Conservation (phyloP, 2,329 filamentous ascomycete genomes). For the Neofusicoccum parvum region DNA sequence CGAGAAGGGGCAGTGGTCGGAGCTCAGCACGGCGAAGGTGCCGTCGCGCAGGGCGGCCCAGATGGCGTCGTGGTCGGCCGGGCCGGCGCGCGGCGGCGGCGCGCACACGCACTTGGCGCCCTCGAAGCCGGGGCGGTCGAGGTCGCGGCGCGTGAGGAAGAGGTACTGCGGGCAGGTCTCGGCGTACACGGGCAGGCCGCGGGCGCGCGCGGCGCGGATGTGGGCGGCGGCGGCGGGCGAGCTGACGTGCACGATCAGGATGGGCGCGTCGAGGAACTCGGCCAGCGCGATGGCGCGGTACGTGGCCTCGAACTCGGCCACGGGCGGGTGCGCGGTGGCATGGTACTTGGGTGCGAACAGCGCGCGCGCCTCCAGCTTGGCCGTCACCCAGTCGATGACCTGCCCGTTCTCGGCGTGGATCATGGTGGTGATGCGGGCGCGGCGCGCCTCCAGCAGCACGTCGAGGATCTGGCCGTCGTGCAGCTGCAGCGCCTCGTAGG, state of each 20-base stretch:
- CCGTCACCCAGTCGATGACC: constrained; percentile 57
- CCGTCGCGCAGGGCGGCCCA: constrained; percentile 55
- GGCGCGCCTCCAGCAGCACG: constrained; percentile 41
- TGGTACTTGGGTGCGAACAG: constrained; percentile 57
- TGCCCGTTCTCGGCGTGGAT: constrained; percentile 59
- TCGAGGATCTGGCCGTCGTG: constrained; percentile 43
- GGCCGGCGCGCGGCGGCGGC: constrained; percentile 53
- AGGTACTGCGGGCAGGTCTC: constrained; percentile 62
- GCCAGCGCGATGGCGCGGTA: constrained; percentile 55
- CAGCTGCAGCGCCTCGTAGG: constrained; percentile 43
- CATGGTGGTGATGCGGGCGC: constrained; percentile 56
- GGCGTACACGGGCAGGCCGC: constrained; percentile 54
- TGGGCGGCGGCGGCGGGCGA: constrained; percentile 49
- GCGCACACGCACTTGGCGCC: constrained; percentile 59
- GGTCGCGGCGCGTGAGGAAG: constrained; percentile 54
- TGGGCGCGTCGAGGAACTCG: constrained; percentile 55
- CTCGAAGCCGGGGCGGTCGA: constrained; percentile 55
- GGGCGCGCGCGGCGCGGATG: constrained; percentile 53
- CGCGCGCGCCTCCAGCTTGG: constrained; percentile 52
- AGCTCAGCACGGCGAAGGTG: constrained; percentile 56
- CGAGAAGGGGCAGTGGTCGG: constrained; percentile 53
- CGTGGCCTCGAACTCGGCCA: constrained; percentile 51
- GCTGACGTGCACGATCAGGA: constrained; percentile 58
- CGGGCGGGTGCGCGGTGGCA: constrained; percentile 50
- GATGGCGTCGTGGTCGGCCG: constrained; percentile 53